Percentiles rank a stretch among this genome's conserved stretches.
phyloP scores from a whole-genome alignment of 495 filamentous ascomycete genomes.

The Xylaria bambusicola region DNA sequence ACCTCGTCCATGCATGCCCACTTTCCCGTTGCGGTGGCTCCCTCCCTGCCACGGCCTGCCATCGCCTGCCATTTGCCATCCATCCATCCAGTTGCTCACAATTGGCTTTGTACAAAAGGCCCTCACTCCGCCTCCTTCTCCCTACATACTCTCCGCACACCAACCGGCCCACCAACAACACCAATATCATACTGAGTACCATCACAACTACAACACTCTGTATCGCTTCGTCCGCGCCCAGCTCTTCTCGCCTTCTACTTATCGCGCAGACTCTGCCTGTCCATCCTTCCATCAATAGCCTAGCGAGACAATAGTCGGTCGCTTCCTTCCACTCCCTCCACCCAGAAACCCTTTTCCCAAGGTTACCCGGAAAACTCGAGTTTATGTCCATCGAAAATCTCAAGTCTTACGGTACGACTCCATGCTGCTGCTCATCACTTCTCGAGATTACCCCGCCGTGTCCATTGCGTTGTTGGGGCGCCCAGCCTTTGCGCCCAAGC shows the following conservation, averaged over 20 bases:
- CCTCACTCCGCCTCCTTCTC: constrained; percentile 27
- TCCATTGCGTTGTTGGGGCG: neutral
- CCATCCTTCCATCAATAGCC: neutral
- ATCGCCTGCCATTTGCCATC: constrained; percentile 27
- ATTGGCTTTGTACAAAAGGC: constrained; percentile 14
- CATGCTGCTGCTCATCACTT: constrained; percentile 31
- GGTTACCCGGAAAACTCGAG: constrained; percentile 59
- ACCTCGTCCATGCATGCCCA: constrained; percentile 12
- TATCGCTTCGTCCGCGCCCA: neutral
- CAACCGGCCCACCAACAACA: constrained; percentile 11
- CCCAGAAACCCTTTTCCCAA: constrained; percentile 46
- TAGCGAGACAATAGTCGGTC: constrained; percentile 43
- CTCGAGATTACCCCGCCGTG: constrained; percentile 1
- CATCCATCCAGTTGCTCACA: constrained; percentile 19
- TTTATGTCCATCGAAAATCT: constrained; percentile 99
- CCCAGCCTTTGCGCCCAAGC: neutral
- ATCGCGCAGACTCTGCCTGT: constrained; percentile 4
- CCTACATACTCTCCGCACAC: constrained; percentile 11
- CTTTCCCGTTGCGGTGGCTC: constrained; percentile 17
- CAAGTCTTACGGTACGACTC: constrained; percentile 91
- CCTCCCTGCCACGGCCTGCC: constrained; percentile 19
- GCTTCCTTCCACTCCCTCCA: constrained; percentile 37
- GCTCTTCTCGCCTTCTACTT: neutral
- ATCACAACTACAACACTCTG: constrained; percentile 22
- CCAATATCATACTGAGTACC: constrained; percentile 1